A percentile compares a stretch with the other conserved stretches of the same genome.
Evolutionary conservation across 495 filamentous ascomycete genomes (phyloP).

Genomic region (Hypoxylon lienhwacheense): DNA sequence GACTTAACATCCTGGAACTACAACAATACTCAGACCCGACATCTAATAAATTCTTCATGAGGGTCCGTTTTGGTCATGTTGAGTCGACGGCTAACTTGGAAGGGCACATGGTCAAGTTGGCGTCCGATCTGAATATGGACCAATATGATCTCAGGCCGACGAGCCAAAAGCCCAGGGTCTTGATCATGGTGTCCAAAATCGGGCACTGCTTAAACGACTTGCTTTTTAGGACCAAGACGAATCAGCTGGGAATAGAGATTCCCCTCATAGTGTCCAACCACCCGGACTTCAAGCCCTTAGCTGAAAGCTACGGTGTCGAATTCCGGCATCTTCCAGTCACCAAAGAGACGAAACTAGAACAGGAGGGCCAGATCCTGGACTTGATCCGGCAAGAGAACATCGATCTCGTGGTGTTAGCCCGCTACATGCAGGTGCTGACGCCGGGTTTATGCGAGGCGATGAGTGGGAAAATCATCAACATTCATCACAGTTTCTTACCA

Average conservation of each 20-base stretch:
- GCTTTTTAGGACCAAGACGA: constrained; percentile 68
- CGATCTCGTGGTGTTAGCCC: constrained; percentile 74
- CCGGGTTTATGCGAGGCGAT: constrained; percentile 70
- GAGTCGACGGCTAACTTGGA: constrained; percentile 49
- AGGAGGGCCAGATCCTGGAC: constrained; percentile 66
- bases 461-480: constrained; percentile 78
- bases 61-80: constrained; percentile 66
- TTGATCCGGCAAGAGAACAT: constrained; percentile 63
- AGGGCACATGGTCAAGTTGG: constrained; percentile 57
- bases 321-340: constrained; percentile 75
- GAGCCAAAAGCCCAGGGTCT: constrained; percentile 63
- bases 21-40: constrained; percentile 71
- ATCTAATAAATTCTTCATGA: constrained; percentile 74
- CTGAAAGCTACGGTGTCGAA: constrained; percentile 67
- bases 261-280: constrained; percentile 74
- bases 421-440: constrained; percentile 81
- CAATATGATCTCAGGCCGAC: constrained; percentile 62
- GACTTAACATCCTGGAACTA: constrained; percentile 72
- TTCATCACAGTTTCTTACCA: constrained; percentile 78
- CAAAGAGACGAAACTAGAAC: constrained; percentile 65
- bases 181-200: constrained; percentile 83
- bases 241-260: constrained; percentile 67
- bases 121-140: constrained; percentile 58
- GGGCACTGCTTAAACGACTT: constrained; percentile 79
- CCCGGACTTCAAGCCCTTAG: constrained; percentile 66